Base-by-base conservation (phyloP, 441 rosid species). In the Populus hybrid region DNA sequence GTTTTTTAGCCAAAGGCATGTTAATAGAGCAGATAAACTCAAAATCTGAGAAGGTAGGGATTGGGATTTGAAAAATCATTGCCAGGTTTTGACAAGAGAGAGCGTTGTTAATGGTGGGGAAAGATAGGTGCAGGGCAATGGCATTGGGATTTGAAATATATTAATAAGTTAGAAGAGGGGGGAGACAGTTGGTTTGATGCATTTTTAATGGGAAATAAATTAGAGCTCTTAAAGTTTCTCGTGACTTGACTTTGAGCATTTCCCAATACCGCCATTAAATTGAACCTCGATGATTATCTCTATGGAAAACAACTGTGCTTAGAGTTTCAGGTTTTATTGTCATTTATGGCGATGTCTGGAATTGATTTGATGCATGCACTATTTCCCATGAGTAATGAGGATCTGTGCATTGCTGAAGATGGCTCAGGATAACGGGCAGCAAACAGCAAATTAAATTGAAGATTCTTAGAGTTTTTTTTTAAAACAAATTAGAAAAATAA, bases 121-220 rank as follows among this genome's bases (percentile, higher is more conserved):
- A 85, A 78, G 81, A 74, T 69, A 74, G 70, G 85, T 82, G 16
- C 4, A n/a, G 7, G 30, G 30, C 11, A 73, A 30, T 30, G 32
- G 32, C 32, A 8, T 82, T 34, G 84, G 88, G 84, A 85, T 83
- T 87, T 80, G 86, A 69, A 77, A 11, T 38, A 11, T 50, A 70
- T 12, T 6, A 8, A 11, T 0, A 24, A 59, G 34, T 8, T 28
- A 10, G 18, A 26, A 26, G 46, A 34, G 36, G 21, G 10, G 50
- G 23, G 69, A 16, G 35, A 46, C 73, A 76, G 57, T 40, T 76
- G 73, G 71, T 76, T 74, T 73, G 36, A 73, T 70, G 75, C 66
- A 59, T 35, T 10, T 69, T 69, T 30, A 28, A 32, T 65, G 68
- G 26, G 30, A 65, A 65, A 21, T 26, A 21, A 64, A 64, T 64